Base-by-base conservation (phyloP, 176 grass and related monocot genomes). In the Themeda triandra region DNA sequence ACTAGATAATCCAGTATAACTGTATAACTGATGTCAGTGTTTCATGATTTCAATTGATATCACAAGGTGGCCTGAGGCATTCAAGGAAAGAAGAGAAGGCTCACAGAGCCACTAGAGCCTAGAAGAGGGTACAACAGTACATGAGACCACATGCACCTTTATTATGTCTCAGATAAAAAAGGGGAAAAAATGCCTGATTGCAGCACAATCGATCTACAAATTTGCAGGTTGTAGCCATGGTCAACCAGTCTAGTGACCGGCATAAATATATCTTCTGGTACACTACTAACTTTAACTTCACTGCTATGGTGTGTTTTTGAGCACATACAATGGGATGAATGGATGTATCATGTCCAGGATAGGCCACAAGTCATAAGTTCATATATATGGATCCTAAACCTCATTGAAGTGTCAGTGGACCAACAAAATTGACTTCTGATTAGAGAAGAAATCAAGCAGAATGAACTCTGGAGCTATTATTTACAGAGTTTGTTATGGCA, bases 401-500 rank as follows among this genome's bases (percentile, higher is more conserved):
- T 82, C 79, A 63, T 66, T 80, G 4, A 63, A 84, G 40, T 63
- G 80, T 75, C 75, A 90, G 75, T 87, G 65, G 77, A 76, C 70
- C 23, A 32, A 82, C 90, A 91, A 91, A 88, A 88, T 91, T 88
- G 86, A 82, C 86, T 88, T 89, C 75, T 75, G 74, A 86, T 88
- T 86, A 92, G 68, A 83, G 69, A 86, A 83, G 82, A 80, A 89
- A 89, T 89, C 67, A 76, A 80, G 64, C 63, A 69, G 62, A 58
- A 30, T 71, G 66, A 59, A 82, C 80, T 82, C 80, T 41, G 59
- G 78, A 86, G 80, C 82, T 83, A 89, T 92, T 89, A 86, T 89
- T 86, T 92, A 89, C 90, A 78, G 63, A 27, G 60, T 86, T 42
- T 88, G 79, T 80, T 45, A 86, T 86, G 58, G 78, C 46, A 70